These are phyloP conservation scores for Psophocarpus tetragonolobus DNA, from an alignment of 306 rosid species.

Conservation along the genomic window DNA sequence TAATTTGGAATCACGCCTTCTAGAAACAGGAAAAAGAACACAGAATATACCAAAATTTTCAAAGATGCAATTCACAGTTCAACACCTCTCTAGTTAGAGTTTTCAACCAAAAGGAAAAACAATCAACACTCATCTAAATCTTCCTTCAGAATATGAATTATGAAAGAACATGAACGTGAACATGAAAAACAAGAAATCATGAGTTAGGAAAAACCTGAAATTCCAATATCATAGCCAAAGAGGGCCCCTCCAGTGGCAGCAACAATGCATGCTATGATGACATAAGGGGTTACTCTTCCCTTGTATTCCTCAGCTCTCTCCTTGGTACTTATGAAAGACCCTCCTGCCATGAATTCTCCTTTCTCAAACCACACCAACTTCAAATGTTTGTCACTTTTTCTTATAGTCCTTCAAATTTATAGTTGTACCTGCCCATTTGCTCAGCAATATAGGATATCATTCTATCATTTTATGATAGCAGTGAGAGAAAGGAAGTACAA, in stretches of 20 bases:
- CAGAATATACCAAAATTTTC: not conserved
- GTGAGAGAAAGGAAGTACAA: no score
- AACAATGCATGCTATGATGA: conserved; percentile 69
- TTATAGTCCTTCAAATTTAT: not conserved
- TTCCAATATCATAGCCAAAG: conserved; percentile 91
- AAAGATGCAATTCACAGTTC: not conserved
- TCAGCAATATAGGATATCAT: not conserved
- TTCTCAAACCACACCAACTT: not conserved
- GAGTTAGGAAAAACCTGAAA: conserved; percentile 63
- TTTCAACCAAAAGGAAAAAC: not conserved
- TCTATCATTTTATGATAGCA: no score
- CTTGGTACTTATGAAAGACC: conserved; percentile 54
- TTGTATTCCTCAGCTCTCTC: conserved; percentile 74
- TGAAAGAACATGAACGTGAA: conserved; percentile 13
- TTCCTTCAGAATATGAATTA: not conserved
- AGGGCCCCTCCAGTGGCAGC: conserved; percentile 89
- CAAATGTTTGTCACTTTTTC: not conserved
- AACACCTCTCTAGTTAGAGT: not conserved
- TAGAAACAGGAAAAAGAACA: not conserved
- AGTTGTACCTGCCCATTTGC: not conserved
- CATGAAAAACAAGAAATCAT: not conserved
- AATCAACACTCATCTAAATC: not conserved
- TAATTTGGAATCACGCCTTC: not conserved
- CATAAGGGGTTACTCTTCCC: conserved; percentile 76
- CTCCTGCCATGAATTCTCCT: conserved; percentile 65